Conservation (phyloP, 202 grass and related monocot genomes). For the Setaria viridis region DNA sequence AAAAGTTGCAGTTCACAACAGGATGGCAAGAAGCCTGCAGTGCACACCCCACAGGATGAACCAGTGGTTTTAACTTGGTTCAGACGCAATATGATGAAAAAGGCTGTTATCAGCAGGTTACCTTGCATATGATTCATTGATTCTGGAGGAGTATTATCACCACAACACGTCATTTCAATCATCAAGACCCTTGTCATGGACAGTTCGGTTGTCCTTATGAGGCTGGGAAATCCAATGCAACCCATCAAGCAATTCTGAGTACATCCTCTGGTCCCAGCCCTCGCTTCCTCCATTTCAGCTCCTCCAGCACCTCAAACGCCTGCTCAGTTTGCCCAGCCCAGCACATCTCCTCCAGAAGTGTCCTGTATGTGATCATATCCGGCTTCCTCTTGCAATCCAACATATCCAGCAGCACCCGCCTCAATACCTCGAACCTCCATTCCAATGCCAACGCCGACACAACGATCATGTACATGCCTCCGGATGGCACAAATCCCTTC, state of each 20-base stretch:
- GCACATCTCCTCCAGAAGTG: slow-evolving; percentile 85
- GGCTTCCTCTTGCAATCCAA: too few species aligned
- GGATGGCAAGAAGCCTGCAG: too few species aligned
- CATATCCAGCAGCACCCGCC: too few species aligned
- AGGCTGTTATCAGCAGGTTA: too few species aligned
- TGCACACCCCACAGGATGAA: too few species aligned
- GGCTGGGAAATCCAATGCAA: slow-evolving; percentile 45
- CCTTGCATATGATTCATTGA: background rate
- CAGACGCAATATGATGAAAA: too few species aligned
- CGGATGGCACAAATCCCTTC: too few species aligned
- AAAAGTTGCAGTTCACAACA: too few species aligned
- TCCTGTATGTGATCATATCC: slow-evolving; percentile 62
- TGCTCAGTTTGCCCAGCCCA: slow-evolving; percentile 63
- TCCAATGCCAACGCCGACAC: too few species aligned
- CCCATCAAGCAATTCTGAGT: slow-evolving; percentile 74
- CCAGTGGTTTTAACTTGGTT: too few species aligned
- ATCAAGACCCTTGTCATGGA: slow-evolving; percentile 32
- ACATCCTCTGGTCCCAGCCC: slow-evolving; percentile 68
- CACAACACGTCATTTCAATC: slow-evolving; percentile 24
- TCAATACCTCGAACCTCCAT: too few species aligned
- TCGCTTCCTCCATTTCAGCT: slow-evolving; percentile 57
- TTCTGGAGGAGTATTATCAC: background rate
- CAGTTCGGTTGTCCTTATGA: slow-evolving; percentile 32
- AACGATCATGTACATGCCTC: too few species aligned
- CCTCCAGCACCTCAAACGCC: slow-evolving; percentile 72